Evolutionary conservation across 2,329 filamentous ascomycete species (phyloP), one percentile per base, ranked within the genome.

Genomic region (Venturia aucupariae): DNA sequence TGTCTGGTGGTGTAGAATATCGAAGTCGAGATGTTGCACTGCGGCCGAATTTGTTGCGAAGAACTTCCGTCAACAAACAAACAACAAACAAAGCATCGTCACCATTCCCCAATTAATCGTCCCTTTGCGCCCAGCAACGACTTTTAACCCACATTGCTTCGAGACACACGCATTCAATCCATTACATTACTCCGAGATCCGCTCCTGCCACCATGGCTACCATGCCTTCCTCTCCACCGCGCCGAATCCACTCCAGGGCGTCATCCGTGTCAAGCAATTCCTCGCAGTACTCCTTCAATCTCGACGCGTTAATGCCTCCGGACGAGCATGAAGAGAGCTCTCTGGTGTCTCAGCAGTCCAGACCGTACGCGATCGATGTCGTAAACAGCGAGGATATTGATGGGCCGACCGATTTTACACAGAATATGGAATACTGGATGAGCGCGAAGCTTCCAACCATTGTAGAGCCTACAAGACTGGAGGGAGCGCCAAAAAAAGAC

Each of bases 341-440:
- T 71, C 24, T 64, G 75, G 54, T 70, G 73, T 10, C 24, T 7
- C 30, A 30, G 68, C 70, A 10, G 68, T 64, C 60, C 68, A 70
- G 38, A 68, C 70, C 65, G 68, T 71, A 27, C 69, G 44, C 71
- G 17, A 66, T 75, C n/a, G 75, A 77, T 60, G 70, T 70, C 13
- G 71, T 77, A 22, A 69, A 73, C 15, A 76, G 72, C 46, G 75
- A 75, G 67, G 75, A 77, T 17, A 73, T 77, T 32, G 75, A 75
- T 54, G 75, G 75, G 7, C 75, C 75, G 2, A 74, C 74, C 60
- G 75, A 77, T 67, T 77, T 77, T 66, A 77, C 75, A 7, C 72
- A 74, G 71, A 77, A 77, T 67, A 75, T 77, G 74, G 75, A 75
- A 41, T 76, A 73, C 67, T 77, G 74, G 74, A 77, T 77, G 75